Base-by-base conservation (phyloP, 306 rosid species). In the Hippophae tibetana region DNA sequence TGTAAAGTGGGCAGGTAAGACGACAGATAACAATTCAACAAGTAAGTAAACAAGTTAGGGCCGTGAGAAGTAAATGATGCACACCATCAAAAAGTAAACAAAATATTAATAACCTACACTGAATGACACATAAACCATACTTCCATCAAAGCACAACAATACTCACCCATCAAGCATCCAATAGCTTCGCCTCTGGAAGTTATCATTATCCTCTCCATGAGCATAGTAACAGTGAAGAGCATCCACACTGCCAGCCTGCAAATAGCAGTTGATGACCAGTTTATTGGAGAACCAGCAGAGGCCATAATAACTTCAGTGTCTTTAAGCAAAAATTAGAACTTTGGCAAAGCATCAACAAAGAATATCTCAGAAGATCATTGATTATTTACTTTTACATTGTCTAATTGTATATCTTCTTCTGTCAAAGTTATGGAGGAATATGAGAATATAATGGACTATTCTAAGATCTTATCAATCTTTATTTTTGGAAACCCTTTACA, bases 141-240 rank as follows among this genome's bases (percentile, higher is more conserved):
- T 57, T 41, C 27, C 57, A 14, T 31, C 54, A 31, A 72, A 41
- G 42, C 26, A 52, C 47, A 60, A 69, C 63, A 67, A 56, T 57
- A 72, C 86, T 77, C 63, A 86, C 90, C 55, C 64, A 64, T 86
- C 90, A 73, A 86, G 86, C 90, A 86, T 75, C 95, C 95, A 84
- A 75, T 79, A 84, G 71, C 95, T 77, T 72, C 90, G 78, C 12
- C 95, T 77, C 74, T 81, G 90, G 70, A 86, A 86, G 65, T 64
- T 72, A 27, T 75, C 73, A 67, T 81, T 77, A 57, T 79, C 90
- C 79, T 86, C 90, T 47, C 95, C 84, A 59, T 84, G 95, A 42
- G 95, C 95, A 77, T 86, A 84, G 69, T 86, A 86, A 73, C 90
- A 83, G 43, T 84, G 84, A 71, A 86, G 69, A 57, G 73, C 88